Evolutionary conservation across 1,284 basidiomycete species (phyloP).

Genomic region (Schizophyllum commune): DNA sequence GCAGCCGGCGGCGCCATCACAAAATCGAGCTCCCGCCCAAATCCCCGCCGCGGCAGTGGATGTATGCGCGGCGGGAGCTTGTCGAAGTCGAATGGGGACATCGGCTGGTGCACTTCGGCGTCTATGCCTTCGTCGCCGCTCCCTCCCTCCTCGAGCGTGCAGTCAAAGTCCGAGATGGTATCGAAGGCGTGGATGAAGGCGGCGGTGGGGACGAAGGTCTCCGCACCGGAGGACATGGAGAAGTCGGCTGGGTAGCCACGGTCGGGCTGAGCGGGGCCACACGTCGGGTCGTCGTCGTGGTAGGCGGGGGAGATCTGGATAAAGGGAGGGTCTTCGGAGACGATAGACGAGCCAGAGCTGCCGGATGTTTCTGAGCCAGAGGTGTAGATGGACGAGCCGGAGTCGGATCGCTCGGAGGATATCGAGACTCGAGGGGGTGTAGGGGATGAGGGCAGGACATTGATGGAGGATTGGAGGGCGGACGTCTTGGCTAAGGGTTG

Average conservation of each 20-base stretch:
- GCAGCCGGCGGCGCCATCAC: slow-evolving; percentile 1
- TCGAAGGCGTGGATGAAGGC: slow-evolving; percentile 50
- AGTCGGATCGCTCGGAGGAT: slow-evolving; percentile 16
- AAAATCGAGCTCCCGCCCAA: not conserved
- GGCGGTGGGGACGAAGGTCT: slow-evolving; percentile 38
- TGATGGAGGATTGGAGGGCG: slow-evolving; percentile 6
- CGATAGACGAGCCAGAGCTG: slow-evolving; percentile 4
- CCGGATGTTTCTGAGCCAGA: slow-evolving; percentile 15
- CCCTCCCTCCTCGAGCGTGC: slow-evolving; percentile 21
- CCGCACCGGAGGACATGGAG: not conserved
- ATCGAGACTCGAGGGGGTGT: slow-evolving; percentile 16
- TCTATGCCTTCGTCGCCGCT: not conserved
- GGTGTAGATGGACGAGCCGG: slow-evolving; percentile 14
- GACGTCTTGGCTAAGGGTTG: slow-evolving; percentile 12
- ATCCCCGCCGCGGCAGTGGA: not conserved
- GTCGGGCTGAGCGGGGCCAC: slow-evolving; percentile 33
- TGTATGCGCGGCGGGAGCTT: slow-evolving; percentile 29
- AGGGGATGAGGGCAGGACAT: slow-evolving; percentile 5
- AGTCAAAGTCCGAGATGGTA: slow-evolving; percentile 25
- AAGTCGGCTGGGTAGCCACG: not conserved
- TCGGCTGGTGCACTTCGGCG: slow-evolving; percentile 25
- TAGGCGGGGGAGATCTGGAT: slow-evolving; percentile 58
- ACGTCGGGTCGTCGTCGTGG: slow-evolving; percentile 51
- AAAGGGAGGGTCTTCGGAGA: slow-evolving; percentile 16
- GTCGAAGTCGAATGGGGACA: slow-evolving; percentile 53